Percentiles rank a stretch among this genome's conserved stretches.
phyloP scores from a whole-genome alignment of 208 protist genomes.

The Leishmania gerbilli region DNA sequence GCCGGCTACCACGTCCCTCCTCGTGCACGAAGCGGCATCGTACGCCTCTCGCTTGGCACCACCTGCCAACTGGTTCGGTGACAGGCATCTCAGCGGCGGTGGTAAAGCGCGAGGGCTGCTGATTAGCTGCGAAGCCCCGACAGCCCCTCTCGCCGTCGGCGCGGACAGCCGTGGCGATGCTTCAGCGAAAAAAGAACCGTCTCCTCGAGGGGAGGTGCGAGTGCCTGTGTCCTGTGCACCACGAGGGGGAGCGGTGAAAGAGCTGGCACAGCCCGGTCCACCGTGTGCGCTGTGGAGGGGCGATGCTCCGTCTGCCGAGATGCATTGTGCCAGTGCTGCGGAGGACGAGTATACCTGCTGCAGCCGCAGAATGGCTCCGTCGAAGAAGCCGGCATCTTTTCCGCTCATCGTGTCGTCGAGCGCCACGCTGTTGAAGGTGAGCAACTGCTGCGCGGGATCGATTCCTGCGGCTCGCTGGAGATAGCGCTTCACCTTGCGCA shows the following conservation, averaged over 20 bases:
- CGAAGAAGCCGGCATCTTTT: slow-evolving; percentile 53
- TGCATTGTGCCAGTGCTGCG: not conserved
- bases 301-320: not conserved
- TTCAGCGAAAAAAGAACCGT: too few relatives aligned
- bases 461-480: slow-evolving; percentile 65
- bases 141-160: not conserved
- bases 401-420: slow-evolving; percentile 43
- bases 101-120: not conserved
- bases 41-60: not conserved
- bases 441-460: slow-evolving; percentile 36
- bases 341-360: slow-evolving; percentile 20
- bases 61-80: not conserved
- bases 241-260: not conserved
- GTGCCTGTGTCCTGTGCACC: not conserved
- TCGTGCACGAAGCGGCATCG: not conserved
- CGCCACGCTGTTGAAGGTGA: slow-evolving; percentile 50
- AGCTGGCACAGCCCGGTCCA: not conserved
- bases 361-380: slow-evolving; percentile 59
- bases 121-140: not conserved
- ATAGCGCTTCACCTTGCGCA: slow-evolving; percentile 70
- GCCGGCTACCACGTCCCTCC: not conserved
- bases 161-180: not conserved
- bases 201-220: not conserved
- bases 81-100: not conserved
- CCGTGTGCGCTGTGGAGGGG: not conserved